These are phyloP conservation scores for Fraxinus pennsylvanica DNA, from an alignment of 257 asterid species.

Conservation along the genomic window DNA sequence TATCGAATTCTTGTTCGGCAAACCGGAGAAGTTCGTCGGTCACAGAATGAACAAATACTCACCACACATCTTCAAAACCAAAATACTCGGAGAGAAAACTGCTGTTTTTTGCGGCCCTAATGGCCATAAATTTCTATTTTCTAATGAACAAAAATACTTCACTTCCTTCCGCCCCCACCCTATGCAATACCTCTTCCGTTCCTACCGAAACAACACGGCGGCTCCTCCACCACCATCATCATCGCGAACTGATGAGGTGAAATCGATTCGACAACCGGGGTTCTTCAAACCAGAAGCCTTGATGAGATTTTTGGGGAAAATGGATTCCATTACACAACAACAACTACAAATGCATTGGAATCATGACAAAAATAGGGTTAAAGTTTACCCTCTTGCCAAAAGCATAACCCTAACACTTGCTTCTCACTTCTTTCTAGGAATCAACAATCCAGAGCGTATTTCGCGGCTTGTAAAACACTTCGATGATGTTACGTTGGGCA, in stretches of 20 bases:
- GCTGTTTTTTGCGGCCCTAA: conserved; percentile 69
- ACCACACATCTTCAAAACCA: conserved; percentile 57
- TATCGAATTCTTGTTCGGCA: conserved; percentile 49
- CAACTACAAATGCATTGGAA: conserved; percentile 36
- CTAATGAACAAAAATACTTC: conserved; percentile 63
- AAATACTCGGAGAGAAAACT: conserved; percentile 68
- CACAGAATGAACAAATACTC: conserved; percentile 62
- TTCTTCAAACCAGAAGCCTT: conserved; percentile 69
- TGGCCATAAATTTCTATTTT: conserved; percentile 71
- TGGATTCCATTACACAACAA: conserved; percentile 44
- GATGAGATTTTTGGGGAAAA: conserved; percentile 41
- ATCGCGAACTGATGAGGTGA: conserved; percentile 30
- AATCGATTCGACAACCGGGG: conserved; percentile 59
- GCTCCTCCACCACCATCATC: conserved; percentile 9
- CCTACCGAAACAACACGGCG: conserved; percentile 39
- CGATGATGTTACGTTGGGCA: conserved; percentile 55
- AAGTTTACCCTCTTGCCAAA: conserved; percentile 53
- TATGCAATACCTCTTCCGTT: conserved; percentile 56
- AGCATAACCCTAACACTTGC: conserved; percentile 53
- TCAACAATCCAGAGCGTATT: conserved; percentile 45
- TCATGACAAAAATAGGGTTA: conserved; percentile 34
- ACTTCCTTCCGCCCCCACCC: conserved; percentile 67
- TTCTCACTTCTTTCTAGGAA: conserved; percentile 56
- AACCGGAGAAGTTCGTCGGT: conserved; percentile 61
- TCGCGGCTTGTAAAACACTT: conserved; percentile 44